A percentile compares a stretch with the other conserved stretches of the same genome.
phyloP scores from a whole-genome alignment of 2,329 filamentous ascomycete species.

The Atkinsonella hypoxylon region DNA sequence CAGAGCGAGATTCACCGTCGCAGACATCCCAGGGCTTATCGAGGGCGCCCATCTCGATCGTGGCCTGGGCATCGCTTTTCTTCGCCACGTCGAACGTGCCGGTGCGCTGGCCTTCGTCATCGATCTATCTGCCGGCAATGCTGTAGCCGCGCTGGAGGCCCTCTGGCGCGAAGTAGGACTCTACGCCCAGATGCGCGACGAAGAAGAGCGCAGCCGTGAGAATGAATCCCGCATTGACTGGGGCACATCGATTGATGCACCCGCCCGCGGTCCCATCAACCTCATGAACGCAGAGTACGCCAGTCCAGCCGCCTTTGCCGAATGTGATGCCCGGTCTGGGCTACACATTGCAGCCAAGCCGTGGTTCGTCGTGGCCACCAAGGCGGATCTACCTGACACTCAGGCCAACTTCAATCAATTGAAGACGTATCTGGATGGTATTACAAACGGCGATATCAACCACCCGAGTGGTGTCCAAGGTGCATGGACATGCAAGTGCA shows the following conservation, averaged over 20 bases:
- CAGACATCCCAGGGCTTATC: constrained; percentile 90
- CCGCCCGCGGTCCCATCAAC: constrained; percentile 13
- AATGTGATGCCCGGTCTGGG: constrained; percentile 17
- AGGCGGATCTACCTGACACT: constrained; percentile 72
- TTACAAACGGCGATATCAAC: constrained; percentile 47
- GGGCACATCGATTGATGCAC: constrained; percentile 38
- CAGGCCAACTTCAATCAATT: constrained; percentile 64
- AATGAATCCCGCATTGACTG: constrained; percentile 44
- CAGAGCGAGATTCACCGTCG: constrained; percentile 78
- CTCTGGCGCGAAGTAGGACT: constrained; percentile 86
- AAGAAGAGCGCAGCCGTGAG: constrained; percentile 56
- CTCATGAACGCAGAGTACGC: constrained; percentile 12
- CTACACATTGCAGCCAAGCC: constrained; percentile 84
- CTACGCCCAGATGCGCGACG: constrained; percentile 70
- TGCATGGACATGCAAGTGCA: constrained; percentile 48
- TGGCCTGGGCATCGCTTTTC: constrained; percentile 80
- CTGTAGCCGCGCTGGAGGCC: constrained; percentile 63
- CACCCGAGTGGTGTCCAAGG: constrained; percentile 61
- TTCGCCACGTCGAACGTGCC: constrained; percentile 89
- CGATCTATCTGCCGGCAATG: constrained; percentile 70
- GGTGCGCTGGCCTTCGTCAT: constrained; percentile 88
- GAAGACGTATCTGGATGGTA: constrained; percentile 54
- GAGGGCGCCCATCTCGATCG: constrained; percentile 86
- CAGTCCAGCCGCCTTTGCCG: constrained; percentile 1
- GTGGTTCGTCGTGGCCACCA: constrained; percentile 93